Evolutionary conservation across 257 asterid species (phyloP).

Genomic region (Solanum paucissectum): DNA sequence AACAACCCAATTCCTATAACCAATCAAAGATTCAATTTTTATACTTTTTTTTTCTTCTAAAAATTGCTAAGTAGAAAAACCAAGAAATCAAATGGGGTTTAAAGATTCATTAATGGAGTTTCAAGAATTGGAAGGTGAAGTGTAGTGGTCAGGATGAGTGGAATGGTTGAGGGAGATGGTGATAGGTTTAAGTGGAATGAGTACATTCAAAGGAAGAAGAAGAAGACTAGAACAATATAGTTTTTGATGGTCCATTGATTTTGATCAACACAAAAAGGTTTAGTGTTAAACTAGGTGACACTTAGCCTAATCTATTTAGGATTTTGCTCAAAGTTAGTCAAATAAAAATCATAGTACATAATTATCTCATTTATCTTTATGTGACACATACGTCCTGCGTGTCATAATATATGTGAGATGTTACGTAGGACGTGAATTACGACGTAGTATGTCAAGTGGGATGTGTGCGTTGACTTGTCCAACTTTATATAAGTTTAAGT

Average conservation of each 20-base stretch:
- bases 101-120: not conserved
- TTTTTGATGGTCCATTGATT: not conserved
- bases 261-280: not conserved
- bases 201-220: conserved; percentile 44
- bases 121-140: conserved; percentile 22
- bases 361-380: too few species aligned
- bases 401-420: too few species aligned
- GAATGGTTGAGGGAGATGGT: not conserved
- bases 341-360: too few species aligned
- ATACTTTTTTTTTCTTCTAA: not conserved
- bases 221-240: not conserved
- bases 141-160: conserved; percentile 22
- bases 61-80: not conserved
- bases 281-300: not conserved
- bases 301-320: not conserved
- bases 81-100: not conserved
- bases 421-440: too few species aligned
- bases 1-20: not conserved
- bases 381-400: too few species aligned
- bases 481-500: too few species aligned
- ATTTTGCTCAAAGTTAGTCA: not conserved
- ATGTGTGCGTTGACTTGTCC: too few species aligned
- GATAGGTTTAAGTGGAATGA: conserved; percentile 14
- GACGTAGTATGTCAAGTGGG: too few species aligned
- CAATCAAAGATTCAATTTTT: not conserved